These are phyloP conservation scores for Phyllostachys edulis DNA, from an alignment of 176 grass and related monocot species.

Conservation along the genomic window DNA sequence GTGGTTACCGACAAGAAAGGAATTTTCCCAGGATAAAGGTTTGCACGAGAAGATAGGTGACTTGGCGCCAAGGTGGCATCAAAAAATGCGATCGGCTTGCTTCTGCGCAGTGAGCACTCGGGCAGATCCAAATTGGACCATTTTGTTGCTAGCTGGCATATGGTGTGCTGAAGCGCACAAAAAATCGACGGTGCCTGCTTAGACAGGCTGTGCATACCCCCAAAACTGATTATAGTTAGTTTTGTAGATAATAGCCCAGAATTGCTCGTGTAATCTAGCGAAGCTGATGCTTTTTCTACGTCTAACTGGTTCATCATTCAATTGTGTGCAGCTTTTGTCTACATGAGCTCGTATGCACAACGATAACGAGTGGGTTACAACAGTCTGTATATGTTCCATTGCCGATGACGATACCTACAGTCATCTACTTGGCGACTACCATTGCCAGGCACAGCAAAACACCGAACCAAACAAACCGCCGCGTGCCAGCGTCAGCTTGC, in stretches of 20 bases:
- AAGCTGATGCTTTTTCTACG: background rate
- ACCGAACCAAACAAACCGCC: constrained; percentile 23
- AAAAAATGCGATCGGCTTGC: background rate
- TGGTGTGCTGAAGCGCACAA: background rate
- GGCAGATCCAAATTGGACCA: background rate
- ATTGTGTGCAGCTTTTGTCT: background rate
- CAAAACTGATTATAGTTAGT: constrained; percentile 19
- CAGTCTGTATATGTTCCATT: background rate
- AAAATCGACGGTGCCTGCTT: constrained; percentile 20
- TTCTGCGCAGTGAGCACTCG: background rate
- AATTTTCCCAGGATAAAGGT: background rate
- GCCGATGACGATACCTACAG: background rate
- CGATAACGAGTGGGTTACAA: background rate
- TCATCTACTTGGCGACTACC: background rate
- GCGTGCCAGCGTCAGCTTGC: background rate
- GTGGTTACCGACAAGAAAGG: background rate
- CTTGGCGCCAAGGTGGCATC: background rate
- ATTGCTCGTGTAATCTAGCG: background rate
- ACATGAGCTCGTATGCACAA: constrained; percentile 6
- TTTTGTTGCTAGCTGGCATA: background rate
- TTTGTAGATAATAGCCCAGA: constrained; percentile 40
- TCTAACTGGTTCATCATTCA: background rate
- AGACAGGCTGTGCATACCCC: constrained; percentile 24
- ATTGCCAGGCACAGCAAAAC: constrained; percentile 20
- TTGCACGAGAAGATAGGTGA: constrained; percentile 19